Conservation (phyloP, 495 filamentous ascomycete genomes). For the Aspergillus avenaceus region DNA sequence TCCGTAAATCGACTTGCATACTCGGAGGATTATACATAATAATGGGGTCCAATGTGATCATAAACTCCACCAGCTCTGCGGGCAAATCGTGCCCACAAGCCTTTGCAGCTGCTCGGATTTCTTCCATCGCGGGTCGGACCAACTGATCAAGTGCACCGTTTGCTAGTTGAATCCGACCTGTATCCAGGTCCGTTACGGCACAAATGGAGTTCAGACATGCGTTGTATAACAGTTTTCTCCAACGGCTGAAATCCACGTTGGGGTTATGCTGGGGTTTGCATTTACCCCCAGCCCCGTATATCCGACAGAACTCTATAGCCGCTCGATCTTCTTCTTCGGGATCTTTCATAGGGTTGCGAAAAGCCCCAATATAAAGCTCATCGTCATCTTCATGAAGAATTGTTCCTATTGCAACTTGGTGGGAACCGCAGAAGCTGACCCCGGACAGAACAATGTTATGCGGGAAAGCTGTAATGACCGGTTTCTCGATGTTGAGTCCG, state of each 20-base stretch:
- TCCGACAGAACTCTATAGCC: conserved; percentile 31
- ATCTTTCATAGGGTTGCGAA: conserved; percentile 27
- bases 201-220: conserved; percentile 42
- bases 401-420: conserved; percentile 37
- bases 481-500: conserved; percentile 59
- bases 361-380: conserved; percentile 39
- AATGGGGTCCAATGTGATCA: conserved; percentile 15
- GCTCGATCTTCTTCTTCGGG: conserved; percentile 12
- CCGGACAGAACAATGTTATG: conserved; percentile 47
- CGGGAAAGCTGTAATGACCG: conserved; percentile 47
- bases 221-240: conserved; percentile 51
- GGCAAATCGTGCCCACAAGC: conserved; percentile 12
- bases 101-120: conserved; percentile 30
- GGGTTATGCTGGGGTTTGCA: conserved; percentile 19
- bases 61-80: conserved; percentile 25
- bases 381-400: conserved; percentile 45
- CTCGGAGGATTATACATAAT: conserved; percentile 43
- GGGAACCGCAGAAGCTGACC: conserved; percentile 45
- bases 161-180: conserved; percentile 31
- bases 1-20: conserved; percentile 43
- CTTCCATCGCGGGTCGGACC: conserved; percentile 35
- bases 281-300: conserved; percentile 34
- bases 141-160: conserved; percentile 37
- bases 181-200: conserved; percentile 47
- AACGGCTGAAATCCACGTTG: conserved; percentile 39